A percentile compares a stretch with the other conserved stretches of the same genome.
Conservation (phyloP, 164 flowering plant genomes). For the Kingdonia uniflora region DNA sequence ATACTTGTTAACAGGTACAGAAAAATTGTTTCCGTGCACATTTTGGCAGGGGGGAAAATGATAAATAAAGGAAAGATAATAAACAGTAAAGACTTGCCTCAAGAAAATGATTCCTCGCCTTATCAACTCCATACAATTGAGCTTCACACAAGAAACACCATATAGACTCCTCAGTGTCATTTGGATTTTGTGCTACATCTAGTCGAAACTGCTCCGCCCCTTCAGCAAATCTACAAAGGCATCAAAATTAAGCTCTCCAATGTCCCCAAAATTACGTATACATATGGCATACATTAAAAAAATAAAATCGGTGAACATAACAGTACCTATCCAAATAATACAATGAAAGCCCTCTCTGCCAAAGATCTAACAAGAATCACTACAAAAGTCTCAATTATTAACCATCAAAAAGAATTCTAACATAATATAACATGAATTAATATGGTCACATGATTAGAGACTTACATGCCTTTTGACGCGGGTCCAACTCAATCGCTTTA, state of each 20-base stretch:
- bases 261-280: background rate
- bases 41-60: background rate
- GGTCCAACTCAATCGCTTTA: constrained; percentile 75
- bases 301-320: background rate
- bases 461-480: constrained; percentile 91
- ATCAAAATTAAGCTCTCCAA: constrained; percentile 4
- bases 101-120: constrained; percentile 66
- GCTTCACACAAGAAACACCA: constrained; percentile 98
- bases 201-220: constrained; percentile 92
- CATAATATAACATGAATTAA: background rate
- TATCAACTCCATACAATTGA: constrained; percentile 66
- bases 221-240: constrained; percentile 61
- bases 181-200: constrained; percentile 93
- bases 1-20: background rate
- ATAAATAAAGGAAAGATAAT: background rate
- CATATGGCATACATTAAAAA: background rate
- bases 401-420: background rate
- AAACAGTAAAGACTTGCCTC: constrained; percentile 37
- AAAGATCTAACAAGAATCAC: constrained; percentile 50
- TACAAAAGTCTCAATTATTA: background rate
- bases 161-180: constrained; percentile 94
- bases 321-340: constrained; percentile 86
- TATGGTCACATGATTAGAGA: constrained; percentile 3
- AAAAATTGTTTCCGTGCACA: background rate
- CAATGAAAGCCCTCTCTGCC: constrained; percentile 93